These are phyloP conservation scores for Populus euphratica DNA, from an alignment of 345 rosid genomes.

Conservation along the genomic window DNA sequence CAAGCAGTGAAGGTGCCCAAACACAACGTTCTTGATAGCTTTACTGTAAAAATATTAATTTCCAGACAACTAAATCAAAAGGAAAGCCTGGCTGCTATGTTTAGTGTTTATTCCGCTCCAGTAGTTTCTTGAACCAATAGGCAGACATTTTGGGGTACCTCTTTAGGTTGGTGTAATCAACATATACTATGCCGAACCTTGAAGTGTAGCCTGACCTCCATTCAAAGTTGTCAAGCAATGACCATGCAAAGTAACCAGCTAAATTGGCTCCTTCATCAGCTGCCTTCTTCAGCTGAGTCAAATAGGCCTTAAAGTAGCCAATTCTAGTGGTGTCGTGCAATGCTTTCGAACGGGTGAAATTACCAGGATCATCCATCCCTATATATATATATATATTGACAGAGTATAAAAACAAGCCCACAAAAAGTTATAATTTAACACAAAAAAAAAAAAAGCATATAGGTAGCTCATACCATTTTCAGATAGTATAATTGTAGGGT, in stretches of 20 bases:
- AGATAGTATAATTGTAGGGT: constrained; percentile 72
- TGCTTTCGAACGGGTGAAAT: constrained; percentile 61
- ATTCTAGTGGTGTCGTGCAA: constrained; percentile 78
- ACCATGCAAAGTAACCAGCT: constrained; percentile 89
- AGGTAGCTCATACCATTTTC: constrained; percentile 62
- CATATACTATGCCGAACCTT: constrained; percentile 88
- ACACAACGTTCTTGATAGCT: not conserved
- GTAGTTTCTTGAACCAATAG: constrained; percentile 72
- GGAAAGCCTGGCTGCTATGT: not conserved
- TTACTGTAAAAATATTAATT: not conserved
- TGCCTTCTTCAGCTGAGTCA: constrained; percentile 82
- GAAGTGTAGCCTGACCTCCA: constrained; percentile 93
- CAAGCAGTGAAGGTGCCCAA: not conserved
- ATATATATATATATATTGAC: not conserved
- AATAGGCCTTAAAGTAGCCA: constrained; percentile 61
- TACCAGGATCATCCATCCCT: constrained; percentile 96
- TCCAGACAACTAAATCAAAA: not conserved
- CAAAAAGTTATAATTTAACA: not conserved
- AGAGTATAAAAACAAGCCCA: not conserved
- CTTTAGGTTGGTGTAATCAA: constrained; percentile 62
- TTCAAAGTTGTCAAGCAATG: constrained; percentile 91
- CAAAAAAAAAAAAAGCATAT: not conserved
- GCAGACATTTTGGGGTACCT: constrained; percentile 95
- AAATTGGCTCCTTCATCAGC: constrained; percentile 79
- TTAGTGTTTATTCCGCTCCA: constrained; percentile 30